Conservation (phyloP, 2,329 filamentous ascomycete genomes). For the Orbilia ellipsospora region DNA sequence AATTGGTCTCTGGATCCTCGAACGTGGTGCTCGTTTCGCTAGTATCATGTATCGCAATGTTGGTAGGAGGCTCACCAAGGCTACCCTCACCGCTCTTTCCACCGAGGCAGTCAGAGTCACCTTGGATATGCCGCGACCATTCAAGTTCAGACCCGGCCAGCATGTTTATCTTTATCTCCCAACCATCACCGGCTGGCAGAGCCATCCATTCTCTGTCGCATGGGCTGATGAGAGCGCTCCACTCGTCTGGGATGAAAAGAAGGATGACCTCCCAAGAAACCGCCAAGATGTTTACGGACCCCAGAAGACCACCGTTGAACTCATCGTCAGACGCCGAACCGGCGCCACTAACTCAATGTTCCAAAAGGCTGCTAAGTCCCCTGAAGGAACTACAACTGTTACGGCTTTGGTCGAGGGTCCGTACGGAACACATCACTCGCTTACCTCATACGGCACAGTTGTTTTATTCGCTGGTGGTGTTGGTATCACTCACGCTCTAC, state of each 20-base stretch:
- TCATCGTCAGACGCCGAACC: conserved; percentile 78
- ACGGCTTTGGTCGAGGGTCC: conserved; percentile 79
- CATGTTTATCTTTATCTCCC: conserved; percentile 85
- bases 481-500: conserved; percentile 82
- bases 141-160: conserved; percentile 78
- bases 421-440: conserved; percentile 77
- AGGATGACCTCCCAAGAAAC: conserved; percentile 66
- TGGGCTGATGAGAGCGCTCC: conserved; percentile 76
- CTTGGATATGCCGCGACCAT: conserved; percentile 78
- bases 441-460: conserved; percentile 80
- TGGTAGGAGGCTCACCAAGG: conserved; percentile 71
- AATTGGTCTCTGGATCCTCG: conserved; percentile 74
- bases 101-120: conserved; percentile 80
- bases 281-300: conserved; percentile 70
- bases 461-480: conserved; percentile 84
- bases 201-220: conserved; percentile 81
- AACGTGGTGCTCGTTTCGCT: conserved; percentile 71
- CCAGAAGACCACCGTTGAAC: conserved; percentile 75
- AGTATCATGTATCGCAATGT: conserved; percentile 75
- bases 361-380: conserved; percentile 72
- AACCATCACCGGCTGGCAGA: conserved; percentile 74
- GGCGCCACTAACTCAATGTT: conserved; percentile 78
- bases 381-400: conserved; percentile 72
- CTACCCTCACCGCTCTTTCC: conserved; percentile 78
- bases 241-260: conserved; percentile 65